Evolutionary conservation across 2,329 filamentous ascomycete genomes (phyloP).

Genomic region (Trichophyton benhamiae): DNA sequence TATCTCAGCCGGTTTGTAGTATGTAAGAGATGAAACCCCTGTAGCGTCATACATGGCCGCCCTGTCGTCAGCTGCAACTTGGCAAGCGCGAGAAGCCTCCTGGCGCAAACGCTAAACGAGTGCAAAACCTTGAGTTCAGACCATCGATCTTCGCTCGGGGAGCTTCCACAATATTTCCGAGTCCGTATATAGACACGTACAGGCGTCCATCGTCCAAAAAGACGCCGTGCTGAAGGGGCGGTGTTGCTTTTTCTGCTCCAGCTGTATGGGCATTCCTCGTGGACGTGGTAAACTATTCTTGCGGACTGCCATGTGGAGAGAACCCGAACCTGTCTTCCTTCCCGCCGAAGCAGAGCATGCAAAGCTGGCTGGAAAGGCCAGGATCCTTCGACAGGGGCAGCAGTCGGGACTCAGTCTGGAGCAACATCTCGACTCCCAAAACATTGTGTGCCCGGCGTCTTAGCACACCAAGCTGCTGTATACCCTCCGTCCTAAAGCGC

Average conservation of each 20-base stretch:
- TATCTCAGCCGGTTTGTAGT: too few relatives aligned
- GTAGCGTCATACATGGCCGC: constrained; percentile 3
- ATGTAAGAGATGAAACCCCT: background rate
- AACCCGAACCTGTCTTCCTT: too few relatives aligned
- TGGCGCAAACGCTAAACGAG: background rate
- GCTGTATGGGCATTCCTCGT: too few relatives aligned
- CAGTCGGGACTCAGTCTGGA: background rate
- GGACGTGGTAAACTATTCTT: too few relatives aligned
- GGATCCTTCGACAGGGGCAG: background rate
- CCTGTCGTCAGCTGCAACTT: constrained; percentile 4
- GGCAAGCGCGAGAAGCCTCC: background rate
- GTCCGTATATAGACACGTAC: background rate
- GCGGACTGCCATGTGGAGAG: too few relatives aligned
- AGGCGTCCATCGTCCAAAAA: background rate
- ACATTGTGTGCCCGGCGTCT: background rate
- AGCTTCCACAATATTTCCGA: background rate
- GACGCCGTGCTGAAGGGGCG: too few relatives aligned
- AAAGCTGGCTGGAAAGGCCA: too few relatives aligned
- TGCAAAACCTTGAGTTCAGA: constrained; percentile 1
- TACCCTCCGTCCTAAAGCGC: background rate
- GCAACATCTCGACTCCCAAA: background rate
- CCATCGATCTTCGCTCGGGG: constrained; percentile 1
- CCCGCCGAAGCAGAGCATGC: too few relatives aligned
- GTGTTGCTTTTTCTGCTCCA: too few relatives aligned
- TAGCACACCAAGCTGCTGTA: background rate